Evolutionary conservation across 139 green algal species (phyloP).

Genomic region (Edaphochlamys debaryana): DNA sequence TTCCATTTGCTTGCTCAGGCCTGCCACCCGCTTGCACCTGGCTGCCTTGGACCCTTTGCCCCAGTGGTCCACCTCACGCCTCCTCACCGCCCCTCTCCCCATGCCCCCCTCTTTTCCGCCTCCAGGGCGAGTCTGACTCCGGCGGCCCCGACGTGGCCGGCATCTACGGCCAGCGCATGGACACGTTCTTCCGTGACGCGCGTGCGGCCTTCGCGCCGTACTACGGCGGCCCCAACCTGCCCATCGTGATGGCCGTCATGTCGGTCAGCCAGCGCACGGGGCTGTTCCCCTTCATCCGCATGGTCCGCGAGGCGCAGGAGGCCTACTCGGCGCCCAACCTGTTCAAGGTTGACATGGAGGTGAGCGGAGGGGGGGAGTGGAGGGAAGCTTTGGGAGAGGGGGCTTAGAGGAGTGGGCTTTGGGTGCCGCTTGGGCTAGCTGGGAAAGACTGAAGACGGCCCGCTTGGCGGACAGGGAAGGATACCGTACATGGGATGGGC

Average conservation of each 20-base stretch:
- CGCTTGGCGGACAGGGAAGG: too few relatives aligned
- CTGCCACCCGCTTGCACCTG: not conserved
- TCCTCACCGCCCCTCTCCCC: too few relatives aligned
- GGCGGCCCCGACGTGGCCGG: not conserved
- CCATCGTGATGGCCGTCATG: slow-evolving; percentile 1
- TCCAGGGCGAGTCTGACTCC: slow-evolving; percentile 1
- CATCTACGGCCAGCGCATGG: not conserved
- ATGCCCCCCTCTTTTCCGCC: not conserved
- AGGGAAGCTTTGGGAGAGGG: not conserved
- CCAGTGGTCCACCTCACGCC: not conserved
- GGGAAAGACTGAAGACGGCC: too few relatives aligned
- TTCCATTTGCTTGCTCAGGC: not conserved
- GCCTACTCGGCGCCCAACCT: not conserved
- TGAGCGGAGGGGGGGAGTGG: not conserved
- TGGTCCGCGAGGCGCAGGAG: not conserved
- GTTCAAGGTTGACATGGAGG: slow-evolving; percentile 9
- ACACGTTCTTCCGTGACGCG: not conserved
- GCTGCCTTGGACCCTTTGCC: not conserved
- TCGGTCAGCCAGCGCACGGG: not conserved
- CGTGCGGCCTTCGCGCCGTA: not conserved
- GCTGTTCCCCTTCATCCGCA: not conserved
- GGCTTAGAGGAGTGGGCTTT: not conserved
- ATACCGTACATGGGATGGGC: too few relatives aligned
- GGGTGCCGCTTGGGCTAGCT: too few relatives aligned
- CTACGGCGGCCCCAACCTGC: not conserved